Base-by-base conservation (phyloP, 257 asterid genomes). In the Echites panduratus region DNA sequence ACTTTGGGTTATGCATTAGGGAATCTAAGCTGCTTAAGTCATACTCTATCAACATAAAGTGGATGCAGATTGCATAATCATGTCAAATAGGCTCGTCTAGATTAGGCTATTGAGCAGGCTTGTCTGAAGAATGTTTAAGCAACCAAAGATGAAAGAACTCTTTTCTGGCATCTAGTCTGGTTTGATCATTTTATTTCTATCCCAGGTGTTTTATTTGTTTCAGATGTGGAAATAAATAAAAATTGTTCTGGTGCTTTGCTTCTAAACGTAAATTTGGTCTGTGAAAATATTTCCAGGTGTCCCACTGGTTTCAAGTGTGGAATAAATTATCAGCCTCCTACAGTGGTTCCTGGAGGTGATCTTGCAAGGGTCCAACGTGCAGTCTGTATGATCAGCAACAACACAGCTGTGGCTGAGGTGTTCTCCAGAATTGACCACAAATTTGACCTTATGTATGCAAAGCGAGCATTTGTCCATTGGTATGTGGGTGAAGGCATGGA, bases 221-320 rank as follows among this genome's bases (percentile, higher is more conserved):
- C 29, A 38, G 61, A 53, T 35, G 1, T 52, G 47, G 65, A 12
- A 35, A 32, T 62, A 11, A 26, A 70, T 32, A 17, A 32, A 35
- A 20, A 7, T 32, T 16, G 44, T 61, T 61, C 68, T 35, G 50
- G 16, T 5, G 5, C 14, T 24, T 32, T n/a, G 2, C 16, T 45
- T 16, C 61, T 26, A 22, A 29, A 19, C 9, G 26, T n/a, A 50
- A 62, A 7, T 54, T 61, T 47, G 47, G n/a, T 17, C 13, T 59
- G 54, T 14, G 2, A 48, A 70, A 47, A 47, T 32, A 63, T 6
- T 63, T 32, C 9, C 70, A 73, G 77, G 77, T 73, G 77, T 41
- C 77, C 77, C 43, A 74, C 77, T 24, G 77, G 77, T 9, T 64
- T 74, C 71, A 74, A 74, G 72, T 74, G 77, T 66, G 77, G 77